phyloP scores from a whole-genome alignment of 2,329 filamentous ascomycete genomes.

The Akanthomyces muscarius region DNA sequence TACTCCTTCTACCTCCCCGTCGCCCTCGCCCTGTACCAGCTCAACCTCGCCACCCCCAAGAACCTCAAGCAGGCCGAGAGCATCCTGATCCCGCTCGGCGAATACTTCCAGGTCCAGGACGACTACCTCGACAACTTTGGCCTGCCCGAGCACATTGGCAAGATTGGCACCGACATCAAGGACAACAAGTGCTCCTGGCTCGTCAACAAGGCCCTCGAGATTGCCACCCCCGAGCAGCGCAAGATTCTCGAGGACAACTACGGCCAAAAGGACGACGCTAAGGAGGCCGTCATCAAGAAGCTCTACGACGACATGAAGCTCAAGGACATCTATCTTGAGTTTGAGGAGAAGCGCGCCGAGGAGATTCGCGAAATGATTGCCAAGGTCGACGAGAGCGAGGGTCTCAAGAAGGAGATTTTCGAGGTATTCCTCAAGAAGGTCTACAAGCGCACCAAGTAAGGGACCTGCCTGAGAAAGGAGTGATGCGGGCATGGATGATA shows the following conservation, averaged over 20 bases:
- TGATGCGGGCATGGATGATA: not conserved
- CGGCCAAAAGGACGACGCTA: constrained; percentile 79
- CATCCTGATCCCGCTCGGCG: constrained; percentile 93
- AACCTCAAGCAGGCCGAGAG: constrained; percentile 87
- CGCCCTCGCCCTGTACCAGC: constrained; percentile 80
- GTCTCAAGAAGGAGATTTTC: constrained; percentile 86
- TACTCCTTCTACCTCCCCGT: constrained; percentile 99
- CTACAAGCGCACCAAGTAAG: constrained; percentile 93
- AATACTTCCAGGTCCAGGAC: constrained; percentile 99
- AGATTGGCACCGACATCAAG: constrained; percentile 98
- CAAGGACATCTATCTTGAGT: constrained; percentile 77
- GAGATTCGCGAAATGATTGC: constrained; percentile 74
- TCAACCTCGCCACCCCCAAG: constrained; percentile 76
- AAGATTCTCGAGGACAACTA: constrained; percentile 88
- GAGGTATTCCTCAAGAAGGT: constrained; percentile 92
- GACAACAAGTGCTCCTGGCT: constrained; percentile 99
- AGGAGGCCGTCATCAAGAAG: constrained; percentile 83
- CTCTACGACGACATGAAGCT: constrained; percentile 83
- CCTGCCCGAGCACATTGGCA: constrained; percentile 86
- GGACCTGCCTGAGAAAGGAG: not conserved
- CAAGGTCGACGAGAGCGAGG: constrained; percentile 77
- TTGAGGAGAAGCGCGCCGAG: constrained; percentile 82
- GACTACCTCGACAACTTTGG: constrained; percentile 99
- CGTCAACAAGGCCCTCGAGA: constrained; percentile 85
- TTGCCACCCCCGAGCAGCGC: constrained; percentile 79